phyloP scores from a whole-genome alignment of 1,284 basidiomycete species.

The Inonotus hispidus region DNA sequence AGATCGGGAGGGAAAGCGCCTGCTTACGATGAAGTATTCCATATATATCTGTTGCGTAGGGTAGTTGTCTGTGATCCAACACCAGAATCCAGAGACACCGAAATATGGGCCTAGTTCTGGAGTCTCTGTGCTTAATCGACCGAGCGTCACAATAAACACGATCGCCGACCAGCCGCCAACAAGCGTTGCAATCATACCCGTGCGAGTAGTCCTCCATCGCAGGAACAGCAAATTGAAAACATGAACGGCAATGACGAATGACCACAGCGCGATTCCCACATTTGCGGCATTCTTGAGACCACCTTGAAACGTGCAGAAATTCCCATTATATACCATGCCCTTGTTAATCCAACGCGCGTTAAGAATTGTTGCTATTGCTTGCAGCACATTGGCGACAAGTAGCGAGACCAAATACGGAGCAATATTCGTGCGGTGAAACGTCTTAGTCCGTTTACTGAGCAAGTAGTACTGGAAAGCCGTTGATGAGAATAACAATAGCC shows the following conservation, averaged over 20 bases:
- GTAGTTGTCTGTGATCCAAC: constrained; percentile 42
- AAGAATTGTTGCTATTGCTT: constrained; percentile 36
- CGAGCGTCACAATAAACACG: constrained; percentile 31
- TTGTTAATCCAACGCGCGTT: constrained; percentile 35
- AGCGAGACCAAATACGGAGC: constrained; percentile 34
- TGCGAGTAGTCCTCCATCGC: constrained; percentile 25
- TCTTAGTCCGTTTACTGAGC: constrained; percentile 13
- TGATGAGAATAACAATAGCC: neutral
- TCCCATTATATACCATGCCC: constrained; percentile 30
- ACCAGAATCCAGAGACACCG: constrained; percentile 40
- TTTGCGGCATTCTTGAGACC: constrained; percentile 41
- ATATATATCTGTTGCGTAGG: constrained; percentile 35
- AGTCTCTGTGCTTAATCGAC: constrained; percentile 33
- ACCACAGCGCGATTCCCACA: constrained; percentile 38
- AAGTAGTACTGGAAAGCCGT: constrained; percentile 9
- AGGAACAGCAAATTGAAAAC: constrained; percentile 40
- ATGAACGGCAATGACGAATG: constrained; percentile 35
- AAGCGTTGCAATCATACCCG: constrained; percentile 28
- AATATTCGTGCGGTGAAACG: constrained; percentile 26
- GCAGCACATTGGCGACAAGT: constrained; percentile 37
- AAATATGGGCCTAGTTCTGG: constrained; percentile 35
- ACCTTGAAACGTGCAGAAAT: constrained; percentile 38
- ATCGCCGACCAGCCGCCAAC: constrained; percentile 33
- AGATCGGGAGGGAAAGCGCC: neutral
- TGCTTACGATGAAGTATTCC: constrained; percentile 45